Evolutionary conservation across 2,329 filamentous ascomycete genomes (phyloP).

Genomic region (Ophiostoma novo-ulmi): DNA sequence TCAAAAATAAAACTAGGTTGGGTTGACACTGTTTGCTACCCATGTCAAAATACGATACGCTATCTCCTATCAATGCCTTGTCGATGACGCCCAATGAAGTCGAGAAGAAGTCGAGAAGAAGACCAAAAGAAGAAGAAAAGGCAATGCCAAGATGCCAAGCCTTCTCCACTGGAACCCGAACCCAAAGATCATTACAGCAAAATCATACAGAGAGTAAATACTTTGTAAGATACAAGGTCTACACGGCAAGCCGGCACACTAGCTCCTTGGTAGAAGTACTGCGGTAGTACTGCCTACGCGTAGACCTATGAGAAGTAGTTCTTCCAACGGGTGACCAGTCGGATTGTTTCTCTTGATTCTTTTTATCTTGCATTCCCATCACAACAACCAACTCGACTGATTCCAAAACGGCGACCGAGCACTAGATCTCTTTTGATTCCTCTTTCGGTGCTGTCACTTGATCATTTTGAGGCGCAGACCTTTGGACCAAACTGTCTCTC

Average conservation of each 20-base stretch:
- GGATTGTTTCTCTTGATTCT: no score
- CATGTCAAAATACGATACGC: not conserved
- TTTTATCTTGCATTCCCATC: no score
- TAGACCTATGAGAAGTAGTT: no score
- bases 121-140: not conserved
- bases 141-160: not conserved
- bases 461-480: not conserved
- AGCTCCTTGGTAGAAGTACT: not conserved
- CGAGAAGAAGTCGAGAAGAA: not conserved
- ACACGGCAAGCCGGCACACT: not conserved
- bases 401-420: conserved; percentile 9
- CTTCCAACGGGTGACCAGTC: no score
- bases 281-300: no score
- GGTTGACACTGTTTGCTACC: no score
- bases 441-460: not conserved
- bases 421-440: not conserved
- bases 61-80: no score
- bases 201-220: not conserved
- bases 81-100: not conserved
- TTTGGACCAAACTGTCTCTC: not conserved
- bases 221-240: not conserved
- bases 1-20: no score
- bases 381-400: not conserved
- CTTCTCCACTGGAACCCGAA: not conserved
- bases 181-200: not conserved